Conservation (phyloP, 768 basidiomycete genomes). For the Leccinellum luteum region DNA sequence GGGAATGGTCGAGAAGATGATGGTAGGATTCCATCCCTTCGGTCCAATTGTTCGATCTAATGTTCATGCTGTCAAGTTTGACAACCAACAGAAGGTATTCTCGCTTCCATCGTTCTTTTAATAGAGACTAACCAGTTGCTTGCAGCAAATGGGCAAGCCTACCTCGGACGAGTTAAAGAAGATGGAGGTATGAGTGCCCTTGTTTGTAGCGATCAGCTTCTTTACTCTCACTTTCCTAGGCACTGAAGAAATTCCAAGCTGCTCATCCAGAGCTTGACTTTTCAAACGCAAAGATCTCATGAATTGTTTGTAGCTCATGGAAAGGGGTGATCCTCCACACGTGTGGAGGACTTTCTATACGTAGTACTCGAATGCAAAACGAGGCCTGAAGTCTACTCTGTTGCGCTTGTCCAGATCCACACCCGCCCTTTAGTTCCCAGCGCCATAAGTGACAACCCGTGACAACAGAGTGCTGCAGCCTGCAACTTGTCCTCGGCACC, state of each 20-base stretch:
- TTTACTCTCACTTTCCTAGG: constrained; percentile 38
- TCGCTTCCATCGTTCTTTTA: neutral
- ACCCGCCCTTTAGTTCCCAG: constrained; percentile 20
- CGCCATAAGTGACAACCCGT: constrained; percentile 33
- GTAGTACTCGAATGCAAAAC: neutral
- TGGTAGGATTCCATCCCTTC: constrained; percentile 68
- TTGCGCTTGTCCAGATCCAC: constrained; percentile 27
- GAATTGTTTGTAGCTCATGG: constrained; percentile 7
- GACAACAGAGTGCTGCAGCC: constrained; percentile 42
- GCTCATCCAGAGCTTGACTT: constrained; percentile 95
- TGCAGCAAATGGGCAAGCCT: constrained; percentile 91
- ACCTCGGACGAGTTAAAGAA: constrained; percentile 95
- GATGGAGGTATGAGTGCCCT: constrained; percentile 58
- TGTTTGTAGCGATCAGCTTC: neutral
- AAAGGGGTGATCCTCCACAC: neutral
- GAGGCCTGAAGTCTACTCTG: constrained; percentile 8
- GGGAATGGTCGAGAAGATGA: constrained; percentile 99
- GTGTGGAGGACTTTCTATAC: neutral
- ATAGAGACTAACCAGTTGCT: neutral
- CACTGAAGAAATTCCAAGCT: constrained; percentile 84
- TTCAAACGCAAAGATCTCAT: constrained; percentile 86
- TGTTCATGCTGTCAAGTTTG: constrained; percentile 33
- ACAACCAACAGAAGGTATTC: constrained; percentile 43
- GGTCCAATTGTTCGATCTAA: constrained; percentile 8
- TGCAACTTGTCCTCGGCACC: constrained; percentile 28